Evolutionary conservation across 352 stramenopile species (phyloP).

Genomic region (Phytophthora sp.): DNA sequence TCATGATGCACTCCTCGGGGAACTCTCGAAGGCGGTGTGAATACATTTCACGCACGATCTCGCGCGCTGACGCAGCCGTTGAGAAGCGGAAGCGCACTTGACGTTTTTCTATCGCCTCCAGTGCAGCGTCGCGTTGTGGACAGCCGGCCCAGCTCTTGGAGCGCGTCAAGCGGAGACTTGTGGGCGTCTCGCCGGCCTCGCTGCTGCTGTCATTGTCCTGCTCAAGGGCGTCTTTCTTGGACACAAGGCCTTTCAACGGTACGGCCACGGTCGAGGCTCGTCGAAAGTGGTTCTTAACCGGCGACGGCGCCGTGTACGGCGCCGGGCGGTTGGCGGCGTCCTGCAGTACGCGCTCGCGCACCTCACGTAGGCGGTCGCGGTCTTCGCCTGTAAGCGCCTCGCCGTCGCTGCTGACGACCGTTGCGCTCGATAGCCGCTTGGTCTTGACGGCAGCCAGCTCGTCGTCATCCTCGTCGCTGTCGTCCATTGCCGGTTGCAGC

Average conservation of each 20-base stretch:
- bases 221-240: constrained; percentile 11
- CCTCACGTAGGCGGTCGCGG: constrained; percentile 17
- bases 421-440: constrained; percentile 37
- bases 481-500: not conserved
- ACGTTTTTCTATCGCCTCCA: constrained; percentile 64
- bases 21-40: constrained; percentile 64
- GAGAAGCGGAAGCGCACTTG: constrained; percentile 70
- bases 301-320: constrained; percentile 4
- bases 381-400: constrained; percentile 24
- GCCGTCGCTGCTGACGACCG: constrained; percentile 31
- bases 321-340: constrained; percentile 1
- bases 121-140: constrained; percentile 54
- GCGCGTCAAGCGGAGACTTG: constrained; percentile 36
- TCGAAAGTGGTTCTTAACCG: constrained; percentile 38
- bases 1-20: constrained; percentile 47
- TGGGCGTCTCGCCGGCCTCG: constrained; percentile 15
- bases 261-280: constrained; percentile 64
- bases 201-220: constrained; percentile 33
- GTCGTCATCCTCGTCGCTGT: constrained; percentile 10
- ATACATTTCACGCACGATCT: constrained; percentile 77
- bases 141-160: constrained; percentile 58
- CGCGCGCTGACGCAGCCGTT: constrained; percentile 58
- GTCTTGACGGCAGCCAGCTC: constrained; percentile 8
- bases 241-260: constrained; percentile 25
- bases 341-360: constrained; percentile 23